These are phyloP conservation scores for Beauveria sp. DNA, from an alignment of 2,329 filamentous ascomycete species.

Conservation along the genomic window DNA sequence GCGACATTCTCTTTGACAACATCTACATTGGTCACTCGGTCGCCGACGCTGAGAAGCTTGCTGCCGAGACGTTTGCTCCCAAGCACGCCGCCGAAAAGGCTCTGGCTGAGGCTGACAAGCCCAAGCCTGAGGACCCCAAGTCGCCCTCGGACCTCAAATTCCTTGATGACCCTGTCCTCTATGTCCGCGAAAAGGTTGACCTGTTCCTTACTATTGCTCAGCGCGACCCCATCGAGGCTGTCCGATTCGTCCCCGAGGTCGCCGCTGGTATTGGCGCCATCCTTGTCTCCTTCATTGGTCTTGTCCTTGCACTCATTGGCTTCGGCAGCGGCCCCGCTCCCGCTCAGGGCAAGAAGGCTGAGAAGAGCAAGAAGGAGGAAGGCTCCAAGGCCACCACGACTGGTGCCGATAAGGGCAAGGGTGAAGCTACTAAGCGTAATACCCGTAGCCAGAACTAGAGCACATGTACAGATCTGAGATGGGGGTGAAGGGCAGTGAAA, in stretches of 20 bases:
- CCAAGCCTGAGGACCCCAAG: constrained; percentile 60
- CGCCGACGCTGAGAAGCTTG: constrained; percentile 83
- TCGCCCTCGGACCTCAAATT: constrained; percentile 76
- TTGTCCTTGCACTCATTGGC: constrained; percentile 61
- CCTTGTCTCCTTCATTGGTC: constrained; percentile 59
- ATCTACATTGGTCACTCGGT: constrained; percentile 98
- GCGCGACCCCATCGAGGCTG: constrained; percentile 73
- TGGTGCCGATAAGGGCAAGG: constrained; percentile 67
- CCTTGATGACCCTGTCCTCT: constrained; percentile 81
- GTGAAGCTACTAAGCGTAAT: constrained; percentile 56
- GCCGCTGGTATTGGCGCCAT: constrained; percentile 71
- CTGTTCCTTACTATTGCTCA: constrained; percentile 80
- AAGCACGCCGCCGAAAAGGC: constrained; percentile 81
- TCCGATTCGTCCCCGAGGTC: constrained; percentile 87
- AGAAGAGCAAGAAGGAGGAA: constrained; percentile 67
- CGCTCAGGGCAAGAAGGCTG: constrained; percentile 60
- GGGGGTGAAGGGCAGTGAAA: neutral
- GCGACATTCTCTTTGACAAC: constrained; percentile 98
- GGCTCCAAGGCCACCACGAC: constrained; percentile 49
- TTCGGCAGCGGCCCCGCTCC: constrained; percentile 59
- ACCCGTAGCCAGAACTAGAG: constrained; percentile 49
- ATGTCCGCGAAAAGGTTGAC: constrained; percentile 86
- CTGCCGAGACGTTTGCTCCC: constrained; percentile 80
- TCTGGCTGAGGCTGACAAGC: constrained; percentile 70
- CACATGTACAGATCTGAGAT: neutral